Percentiles rank a stretch among this genome's conserved stretches.
phyloP scores from a whole-genome alignment of 768 basidiomycete genomes.

The Podaxis carcinomalis region DNA sequence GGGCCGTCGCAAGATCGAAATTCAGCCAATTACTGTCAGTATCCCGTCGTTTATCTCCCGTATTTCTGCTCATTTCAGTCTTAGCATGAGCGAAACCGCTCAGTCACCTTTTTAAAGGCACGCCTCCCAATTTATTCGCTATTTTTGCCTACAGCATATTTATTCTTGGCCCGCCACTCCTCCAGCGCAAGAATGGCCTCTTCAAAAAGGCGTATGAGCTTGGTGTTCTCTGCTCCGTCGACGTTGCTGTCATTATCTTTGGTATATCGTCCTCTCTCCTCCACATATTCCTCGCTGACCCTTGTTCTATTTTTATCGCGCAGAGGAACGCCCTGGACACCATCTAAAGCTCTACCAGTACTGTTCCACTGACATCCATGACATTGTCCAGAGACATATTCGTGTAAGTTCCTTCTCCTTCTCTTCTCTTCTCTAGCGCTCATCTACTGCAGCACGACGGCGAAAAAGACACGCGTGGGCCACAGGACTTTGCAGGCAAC shows the following conservation, averaged over 20 bases:
- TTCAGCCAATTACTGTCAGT: constrained; percentile 73
- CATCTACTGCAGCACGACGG: constrained; percentile 38
- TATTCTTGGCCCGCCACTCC: constrained; percentile 35
- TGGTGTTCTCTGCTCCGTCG: constrained; percentile 85
- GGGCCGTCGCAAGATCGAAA: constrained; percentile 80
- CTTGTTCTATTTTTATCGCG: constrained; percentile 40
- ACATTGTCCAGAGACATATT: constrained; percentile 67
- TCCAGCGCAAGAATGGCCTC: constrained; percentile 81
- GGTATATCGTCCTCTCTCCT: constrained; percentile 25
- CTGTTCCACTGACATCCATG: constrained; percentile 65
- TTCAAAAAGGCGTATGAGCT: constrained; percentile 92
- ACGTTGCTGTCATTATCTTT: constrained; percentile 86
- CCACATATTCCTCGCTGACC: constrained; percentile 13
- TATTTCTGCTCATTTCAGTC: constrained; percentile 26
- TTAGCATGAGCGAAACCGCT: constrained; percentile 89
- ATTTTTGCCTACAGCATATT: constrained; percentile 50
- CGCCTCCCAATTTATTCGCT: constrained; percentile 43
- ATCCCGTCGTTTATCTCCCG: constrained; percentile 13
- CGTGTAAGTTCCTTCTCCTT: constrained; percentile 25
- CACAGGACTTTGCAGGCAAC: constrained; percentile 40
- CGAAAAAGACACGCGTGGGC: constrained; percentile 43
- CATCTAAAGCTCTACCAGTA: constrained; percentile 82
- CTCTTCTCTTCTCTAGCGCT: constrained; percentile 4
- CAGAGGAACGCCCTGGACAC: constrained; percentile 76
- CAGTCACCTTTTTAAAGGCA: constrained; percentile 89